Evolutionary conservation across 371 early-diverging fungal genomes (phyloP).

Genomic region (Massospora cicadina): DNA sequence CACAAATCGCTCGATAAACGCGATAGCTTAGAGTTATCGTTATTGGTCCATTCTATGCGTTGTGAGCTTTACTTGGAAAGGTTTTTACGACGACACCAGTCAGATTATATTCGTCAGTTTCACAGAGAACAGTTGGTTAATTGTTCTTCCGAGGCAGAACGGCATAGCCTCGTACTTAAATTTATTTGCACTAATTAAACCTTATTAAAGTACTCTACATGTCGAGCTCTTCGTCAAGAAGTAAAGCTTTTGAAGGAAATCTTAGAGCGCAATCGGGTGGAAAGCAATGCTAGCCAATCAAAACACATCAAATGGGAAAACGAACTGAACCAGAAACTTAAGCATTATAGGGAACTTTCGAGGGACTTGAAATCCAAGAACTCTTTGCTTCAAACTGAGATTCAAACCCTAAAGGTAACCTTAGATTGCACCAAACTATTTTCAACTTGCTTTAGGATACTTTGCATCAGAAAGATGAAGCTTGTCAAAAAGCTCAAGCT

Average conservation of each 20-base stretch:
- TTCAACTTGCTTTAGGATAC: not conserved
- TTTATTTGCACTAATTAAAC: not conserved
- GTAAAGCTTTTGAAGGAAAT: not conserved
- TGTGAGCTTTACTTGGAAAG: not conserved
- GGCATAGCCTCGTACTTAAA: slow-evolving; percentile 1
- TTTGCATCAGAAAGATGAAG: not conserved
- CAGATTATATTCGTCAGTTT: not conserved
- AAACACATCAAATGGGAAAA: slow-evolving; percentile 8
- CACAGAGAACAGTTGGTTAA: not conserved
- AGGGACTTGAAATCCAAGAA: not conserved
- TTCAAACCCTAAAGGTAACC: not conserved
- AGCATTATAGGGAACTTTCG: not conserved
- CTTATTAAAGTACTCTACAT: slow-evolving; percentile 1
- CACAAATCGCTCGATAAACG: too few relatives aligned
- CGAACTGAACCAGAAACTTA: slow-evolving; percentile 4
- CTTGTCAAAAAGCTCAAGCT: not conserved
- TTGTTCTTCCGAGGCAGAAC: slow-evolving; percentile 1
- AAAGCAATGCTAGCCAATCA: not conserved
- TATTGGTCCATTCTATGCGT: not conserved
- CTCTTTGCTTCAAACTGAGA: not conserved
- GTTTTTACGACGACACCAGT: not conserved
- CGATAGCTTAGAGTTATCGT: not conserved
- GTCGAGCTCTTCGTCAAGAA: not conserved
- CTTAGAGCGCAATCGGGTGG: not conserved
- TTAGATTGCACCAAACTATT: not conserved